Conservation (phyloP, 2,329 filamentous ascomycete genomes). For the Sphaceloma murrayae region DNA sequence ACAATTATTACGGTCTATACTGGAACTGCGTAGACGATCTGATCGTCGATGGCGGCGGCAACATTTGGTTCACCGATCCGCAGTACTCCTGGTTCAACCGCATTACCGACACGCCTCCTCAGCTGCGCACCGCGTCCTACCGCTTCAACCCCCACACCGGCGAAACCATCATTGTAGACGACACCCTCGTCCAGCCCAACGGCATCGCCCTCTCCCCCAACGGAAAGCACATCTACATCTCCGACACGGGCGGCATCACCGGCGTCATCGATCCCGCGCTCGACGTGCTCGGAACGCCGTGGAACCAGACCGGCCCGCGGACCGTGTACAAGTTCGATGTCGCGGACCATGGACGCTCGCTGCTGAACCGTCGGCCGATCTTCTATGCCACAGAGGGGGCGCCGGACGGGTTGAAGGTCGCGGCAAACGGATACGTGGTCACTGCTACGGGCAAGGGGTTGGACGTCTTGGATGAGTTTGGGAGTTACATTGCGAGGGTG, state of each 20-base stretch:
- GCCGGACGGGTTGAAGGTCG: constrained; percentile 37
- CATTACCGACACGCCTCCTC: constrained; percentile 28
- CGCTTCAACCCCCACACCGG: constrained; percentile 36
- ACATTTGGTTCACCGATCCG: constrained; percentile 44
- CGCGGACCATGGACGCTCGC: constrained; percentile 27
- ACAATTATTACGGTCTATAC: constrained; percentile 40
- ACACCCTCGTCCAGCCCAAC: constrained; percentile 36
- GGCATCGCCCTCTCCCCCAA: constrained; percentile 39
- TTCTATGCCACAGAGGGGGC: constrained; percentile 33
- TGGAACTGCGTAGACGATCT: constrained; percentile 37
- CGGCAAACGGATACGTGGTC: constrained; percentile 34
- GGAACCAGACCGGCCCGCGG: constrained; percentile 28
- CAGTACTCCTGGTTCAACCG: constrained; percentile 29
- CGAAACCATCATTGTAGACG: constrained; percentile 34
- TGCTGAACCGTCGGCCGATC: constrained; percentile 34
- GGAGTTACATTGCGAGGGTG: constrained; percentile 31
- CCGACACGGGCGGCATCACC: constrained; percentile 32
- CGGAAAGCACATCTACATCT: constrained; percentile 37
- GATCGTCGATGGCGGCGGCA: constrained; percentile 33
- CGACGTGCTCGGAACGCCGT: constrained; percentile 24
- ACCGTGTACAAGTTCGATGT: constrained; percentile 36
- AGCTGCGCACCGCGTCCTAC: constrained; percentile 31
- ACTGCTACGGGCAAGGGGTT: constrained; percentile 34
- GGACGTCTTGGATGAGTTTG: constrained; percentile 33
- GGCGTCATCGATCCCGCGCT: constrained; percentile 22